Percentiles rank a stretch among this genome's conserved stretches.
These are phyloP conservation scores for Cynara cardunculus DNA, from an alignment of 129 eudicot genomes.

Conservation along the genomic window DNA sequence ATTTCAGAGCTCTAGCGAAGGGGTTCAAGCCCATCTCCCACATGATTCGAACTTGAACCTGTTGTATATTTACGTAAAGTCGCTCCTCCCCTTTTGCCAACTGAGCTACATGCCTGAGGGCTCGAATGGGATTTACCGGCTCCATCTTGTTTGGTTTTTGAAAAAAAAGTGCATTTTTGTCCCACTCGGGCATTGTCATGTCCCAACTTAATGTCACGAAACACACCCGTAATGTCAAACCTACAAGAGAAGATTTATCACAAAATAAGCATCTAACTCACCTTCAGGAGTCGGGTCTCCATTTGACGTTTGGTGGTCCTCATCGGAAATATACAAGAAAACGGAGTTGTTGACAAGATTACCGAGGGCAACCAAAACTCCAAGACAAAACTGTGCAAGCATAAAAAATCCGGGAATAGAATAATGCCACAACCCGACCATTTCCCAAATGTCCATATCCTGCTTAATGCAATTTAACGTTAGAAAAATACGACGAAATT, in stretches of 20 bases:
- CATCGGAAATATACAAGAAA: constrained; percentile 39
- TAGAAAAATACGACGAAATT: not conserved
- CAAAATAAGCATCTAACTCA: not conserved
- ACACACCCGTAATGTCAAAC: not conserved
- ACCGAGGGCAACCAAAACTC: constrained; percentile 48
- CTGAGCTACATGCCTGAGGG: no score
- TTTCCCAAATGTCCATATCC: constrained; percentile 58
- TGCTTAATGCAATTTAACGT: constrained; percentile 17
- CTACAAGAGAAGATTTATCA: not conserved
- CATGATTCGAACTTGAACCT: no score
- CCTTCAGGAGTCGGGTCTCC: constrained; percentile 39
- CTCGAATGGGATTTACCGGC: no score
- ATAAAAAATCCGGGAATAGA: constrained; percentile 52
- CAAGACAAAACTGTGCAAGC: constrained; percentile 54
- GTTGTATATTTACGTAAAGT: no score
- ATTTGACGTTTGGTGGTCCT: constrained; percentile 23
- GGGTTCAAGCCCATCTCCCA: no score
- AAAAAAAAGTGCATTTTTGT: no score
- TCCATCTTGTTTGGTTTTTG: no score
- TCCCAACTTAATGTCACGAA: not conserved
- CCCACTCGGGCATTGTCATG: not conserved
- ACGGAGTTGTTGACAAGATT: constrained; percentile 54
- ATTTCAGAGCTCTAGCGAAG: no score
- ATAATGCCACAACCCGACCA: constrained; percentile 56
- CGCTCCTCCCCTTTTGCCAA: no score